Percentiles rank a stretch among this genome's conserved stretches.
Evolutionary conservation across 2,329 filamentous ascomycete species (phyloP).

Genomic region (Neopestalotiopsis sp.): DNA sequence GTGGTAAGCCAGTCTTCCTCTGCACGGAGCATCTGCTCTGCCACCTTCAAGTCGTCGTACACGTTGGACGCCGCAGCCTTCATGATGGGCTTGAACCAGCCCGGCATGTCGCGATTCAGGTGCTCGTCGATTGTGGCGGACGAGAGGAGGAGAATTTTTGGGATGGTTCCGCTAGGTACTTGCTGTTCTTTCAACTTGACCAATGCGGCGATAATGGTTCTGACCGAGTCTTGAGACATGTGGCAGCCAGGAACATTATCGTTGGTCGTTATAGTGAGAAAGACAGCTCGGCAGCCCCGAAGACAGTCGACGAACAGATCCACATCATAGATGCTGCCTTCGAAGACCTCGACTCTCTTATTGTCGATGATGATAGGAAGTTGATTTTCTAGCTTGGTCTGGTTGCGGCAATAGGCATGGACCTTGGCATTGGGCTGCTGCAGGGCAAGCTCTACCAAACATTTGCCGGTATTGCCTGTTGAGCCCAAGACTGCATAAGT

Average conservation of each 20-base stretch:
- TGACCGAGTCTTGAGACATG: slow-evolving; percentile 42
- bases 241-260: slow-evolving; percentile 49
- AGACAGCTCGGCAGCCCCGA: slow-evolving; percentile 41
- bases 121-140: slow-evolving; percentile 48
- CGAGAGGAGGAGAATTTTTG: slow-evolving; percentile 48
- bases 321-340: slow-evolving; percentile 46
- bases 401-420: slow-evolving; percentile 50
- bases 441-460: slow-evolving; percentile 47
- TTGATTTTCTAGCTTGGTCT: slow-evolving; percentile 41
- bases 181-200: slow-evolving; percentile 29
- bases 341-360: slow-evolving; percentile 44
- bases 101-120: slow-evolving; percentile 38
- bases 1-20: slow-evolving; percentile 43
- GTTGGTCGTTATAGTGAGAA: slow-evolving; percentile 45
- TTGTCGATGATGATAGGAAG: slow-evolving; percentile 39
- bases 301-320: slow-evolving; percentile 44
- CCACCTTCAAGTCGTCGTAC: slow-evolving; percentile 42
- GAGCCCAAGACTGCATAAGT: slow-evolving; percentile 46
- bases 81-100: slow-evolving; percentile 36
- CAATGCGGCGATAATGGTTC: slow-evolving; percentile 42
- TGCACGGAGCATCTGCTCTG: slow-evolving; percentile 43
- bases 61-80: slow-evolving; percentile 39
- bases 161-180: slow-evolving; percentile 25
- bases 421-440: slow-evolving; percentile 35
- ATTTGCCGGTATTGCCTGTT: slow-evolving; percentile 50